Conservation (phyloP, 163 green algal genomes). For the Chlamydomonas reinhardtii region DNA sequence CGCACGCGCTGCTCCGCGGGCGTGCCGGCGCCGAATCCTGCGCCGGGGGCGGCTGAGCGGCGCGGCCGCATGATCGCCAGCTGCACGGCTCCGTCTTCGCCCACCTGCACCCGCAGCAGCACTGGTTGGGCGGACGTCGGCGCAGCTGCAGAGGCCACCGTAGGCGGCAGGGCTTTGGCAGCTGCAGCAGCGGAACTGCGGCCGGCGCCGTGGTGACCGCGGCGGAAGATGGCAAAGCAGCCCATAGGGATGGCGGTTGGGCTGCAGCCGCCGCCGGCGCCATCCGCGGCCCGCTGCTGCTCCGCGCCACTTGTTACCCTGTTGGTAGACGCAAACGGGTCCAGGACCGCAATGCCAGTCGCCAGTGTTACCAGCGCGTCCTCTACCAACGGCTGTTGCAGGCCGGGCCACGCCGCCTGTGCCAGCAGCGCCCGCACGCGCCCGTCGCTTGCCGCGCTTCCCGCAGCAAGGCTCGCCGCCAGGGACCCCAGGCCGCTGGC, state of each 20-base stretch:
- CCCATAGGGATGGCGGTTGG: background rate
- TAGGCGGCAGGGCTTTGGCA: too few species aligned
- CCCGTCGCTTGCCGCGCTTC: background rate
- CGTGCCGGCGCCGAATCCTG: too few species aligned
- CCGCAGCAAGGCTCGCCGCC: background rate
- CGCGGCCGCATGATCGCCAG: slow-evolving; percentile 10
- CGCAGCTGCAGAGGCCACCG: background rate
- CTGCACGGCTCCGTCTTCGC: slow-evolving; percentile 10
- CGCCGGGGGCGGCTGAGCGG: too few species aligned
- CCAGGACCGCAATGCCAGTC: slow-evolving; percentile 29
- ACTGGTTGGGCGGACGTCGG: background rate
- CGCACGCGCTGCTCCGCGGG: slow-evolving; percentile 11
- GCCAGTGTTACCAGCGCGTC: slow-evolving; percentile 15
- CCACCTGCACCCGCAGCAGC: slow-evolving; percentile 1
- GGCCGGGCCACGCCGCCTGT: slow-evolving; percentile 23
- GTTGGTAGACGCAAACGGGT: background rate
- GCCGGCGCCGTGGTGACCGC: too few species aligned
- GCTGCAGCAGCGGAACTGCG: too few species aligned
- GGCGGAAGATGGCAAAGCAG: background rate
- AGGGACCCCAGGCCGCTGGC: background rate
- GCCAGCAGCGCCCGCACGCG: slow-evolving; percentile 4
- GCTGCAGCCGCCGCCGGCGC: too few species aligned
- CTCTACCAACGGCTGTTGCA: background rate
- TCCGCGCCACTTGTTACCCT: too few species aligned
- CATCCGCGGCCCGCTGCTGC: too few species aligned